These are phyloP conservation scores for Kwoniella newhampshirensis DNA, from an alignment of 768 basidiomycete genomes.

Conservation along the genomic window DNA sequence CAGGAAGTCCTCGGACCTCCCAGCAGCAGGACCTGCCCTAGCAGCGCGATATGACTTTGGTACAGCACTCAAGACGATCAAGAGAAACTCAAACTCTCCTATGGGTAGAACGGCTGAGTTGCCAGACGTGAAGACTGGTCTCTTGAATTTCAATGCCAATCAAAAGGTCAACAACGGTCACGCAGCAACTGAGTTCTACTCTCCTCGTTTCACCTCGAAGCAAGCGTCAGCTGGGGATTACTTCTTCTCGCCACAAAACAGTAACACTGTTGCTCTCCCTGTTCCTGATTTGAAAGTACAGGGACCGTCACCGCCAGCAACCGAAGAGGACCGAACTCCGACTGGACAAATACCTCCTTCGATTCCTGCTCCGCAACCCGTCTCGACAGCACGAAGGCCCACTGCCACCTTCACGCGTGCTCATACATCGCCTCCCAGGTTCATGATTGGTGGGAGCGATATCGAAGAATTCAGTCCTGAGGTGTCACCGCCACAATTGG, in stretches of 20 bases:
- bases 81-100: constrained; percentile 34
- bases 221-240: constrained; percentile 20
- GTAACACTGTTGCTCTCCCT: constrained; percentile 11
- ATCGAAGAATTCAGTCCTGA: constrained; percentile 9
- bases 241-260: constrained; percentile 24
- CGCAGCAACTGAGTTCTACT: constrained; percentile 46
- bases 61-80: constrained; percentile 47
- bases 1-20: constrained; percentile 23
- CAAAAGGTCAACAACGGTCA: constrained; percentile 22
- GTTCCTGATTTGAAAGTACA: constrained; percentile 26
- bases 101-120: constrained; percentile 21
- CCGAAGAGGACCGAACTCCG: constrained; percentile 6
- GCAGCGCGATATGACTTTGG: constrained; percentile 55
- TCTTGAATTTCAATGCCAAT: constrained; percentile 25
- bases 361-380: background rate
- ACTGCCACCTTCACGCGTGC: constrained; percentile 1
- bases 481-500: constrained; percentile 18
- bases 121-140: constrained; percentile 40
- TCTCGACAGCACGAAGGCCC: constrained; percentile 4
- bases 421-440: constrained; percentile 6
- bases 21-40: constrained; percentile 36
- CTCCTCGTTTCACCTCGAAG: constrained; percentile 28
- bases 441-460: constrained; percentile 17
- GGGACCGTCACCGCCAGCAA: constrained; percentile 31
- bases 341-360: too few species aligned